Percentiles rank a stretch among this genome's conserved stretches.
Conservation (phyloP, 257 asterid species). For the Parsonsia alboflavescens region DNA sequence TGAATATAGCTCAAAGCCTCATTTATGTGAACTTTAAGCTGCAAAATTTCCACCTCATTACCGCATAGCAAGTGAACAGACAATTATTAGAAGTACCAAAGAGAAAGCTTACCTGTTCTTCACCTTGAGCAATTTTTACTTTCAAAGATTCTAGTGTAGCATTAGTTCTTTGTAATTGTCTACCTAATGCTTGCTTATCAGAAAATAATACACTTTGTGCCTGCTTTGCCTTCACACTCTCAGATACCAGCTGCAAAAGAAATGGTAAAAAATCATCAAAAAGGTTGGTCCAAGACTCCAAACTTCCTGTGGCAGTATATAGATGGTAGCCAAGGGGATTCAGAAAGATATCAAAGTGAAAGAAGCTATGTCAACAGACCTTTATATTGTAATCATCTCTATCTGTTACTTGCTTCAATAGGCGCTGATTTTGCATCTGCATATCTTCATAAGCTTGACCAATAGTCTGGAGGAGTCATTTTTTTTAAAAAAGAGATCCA, state of each 20-base stretch:
- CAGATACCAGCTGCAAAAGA: conserved; percentile 80
- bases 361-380: conserved; percentile 36
- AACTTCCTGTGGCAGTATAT: conserved; percentile 12
- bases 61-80: conserved; percentile 9
- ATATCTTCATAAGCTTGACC: conserved; percentile 99
- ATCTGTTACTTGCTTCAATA: conserved; percentile 75
- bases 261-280: neutral
- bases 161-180: conserved; percentile 60
- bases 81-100: neutral
- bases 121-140: conserved; percentile 55
- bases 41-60: conserved; percentile 32
- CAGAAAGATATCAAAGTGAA: neutral
- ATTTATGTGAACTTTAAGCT: conserved; percentile 58
- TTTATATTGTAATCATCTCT: conserved; percentile 88
- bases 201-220: conserved; percentile 58
- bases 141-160: conserved; percentile 58
- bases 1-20: conserved; percentile 59
- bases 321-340: conserved; percentile 12
- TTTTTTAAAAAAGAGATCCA: neutral
- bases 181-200: conserved; percentile 56
- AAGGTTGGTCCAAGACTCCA: neutral
- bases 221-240: conserved; percentile 90
- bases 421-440: conserved; percentile 93
- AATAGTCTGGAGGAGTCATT: conserved; percentile 51
- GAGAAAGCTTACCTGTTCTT: conserved; percentile 61